Percentiles rank a stretch among this genome's conserved stretches.
These are phyloP conservation scores for Epicoccum sorghinum DNA, from an alignment of 2,329 filamentous ascomycete species.

Conservation along the genomic window DNA sequence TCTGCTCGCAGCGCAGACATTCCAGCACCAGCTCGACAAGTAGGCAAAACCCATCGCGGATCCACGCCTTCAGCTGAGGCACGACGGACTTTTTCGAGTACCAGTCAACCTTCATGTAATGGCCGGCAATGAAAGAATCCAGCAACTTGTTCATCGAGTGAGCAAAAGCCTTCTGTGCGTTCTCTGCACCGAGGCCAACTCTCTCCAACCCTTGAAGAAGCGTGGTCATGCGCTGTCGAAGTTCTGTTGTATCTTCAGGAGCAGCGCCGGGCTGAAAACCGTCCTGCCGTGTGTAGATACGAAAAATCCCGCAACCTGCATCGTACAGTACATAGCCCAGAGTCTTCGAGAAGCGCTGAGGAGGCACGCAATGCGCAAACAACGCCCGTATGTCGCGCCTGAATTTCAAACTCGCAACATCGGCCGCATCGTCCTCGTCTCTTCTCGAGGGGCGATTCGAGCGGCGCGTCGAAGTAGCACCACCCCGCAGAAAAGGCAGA, in stretches of 20 bases:
- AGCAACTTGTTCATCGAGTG: constrained; percentile 72
- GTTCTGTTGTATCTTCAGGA: constrained; percentile 32
- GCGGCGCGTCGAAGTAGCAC: constrained; percentile 34
- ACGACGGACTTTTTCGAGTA: constrained; percentile 62
- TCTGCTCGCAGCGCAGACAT: constrained; percentile 40
- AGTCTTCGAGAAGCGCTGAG: constrained; percentile 59
- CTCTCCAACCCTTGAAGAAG: constrained; percentile 66
- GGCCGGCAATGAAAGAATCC: constrained; percentile 65
- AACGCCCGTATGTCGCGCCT: constrained; percentile 67
- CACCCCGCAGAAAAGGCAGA: constrained; percentile 37
- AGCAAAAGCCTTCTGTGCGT: constrained; percentile 73
- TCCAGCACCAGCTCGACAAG: constrained; percentile 67
- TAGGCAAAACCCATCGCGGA: constrained; percentile 70
- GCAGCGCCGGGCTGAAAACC: constrained; percentile 24
- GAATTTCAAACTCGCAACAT: constrained; percentile 55
- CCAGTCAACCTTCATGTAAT: constrained; percentile 68
- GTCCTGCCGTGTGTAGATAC: constrained; percentile 41
- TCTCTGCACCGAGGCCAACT: constrained; percentile 72
- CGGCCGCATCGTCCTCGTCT: constrained; percentile 21
- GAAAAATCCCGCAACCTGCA: constrained; percentile 57
- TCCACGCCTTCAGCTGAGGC: constrained; percentile 67
- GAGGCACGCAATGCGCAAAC: constrained; percentile 66
- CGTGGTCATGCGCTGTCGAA: constrained; percentile 59
- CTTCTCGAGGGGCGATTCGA: constrained; percentile 48
- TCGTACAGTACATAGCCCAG: constrained; percentile 62